Percentiles rank a stretch among this genome's conserved stretches.
Conservation (phyloP, 495 filamentous ascomycete species). For the Aspergillus steynii region DNA sequence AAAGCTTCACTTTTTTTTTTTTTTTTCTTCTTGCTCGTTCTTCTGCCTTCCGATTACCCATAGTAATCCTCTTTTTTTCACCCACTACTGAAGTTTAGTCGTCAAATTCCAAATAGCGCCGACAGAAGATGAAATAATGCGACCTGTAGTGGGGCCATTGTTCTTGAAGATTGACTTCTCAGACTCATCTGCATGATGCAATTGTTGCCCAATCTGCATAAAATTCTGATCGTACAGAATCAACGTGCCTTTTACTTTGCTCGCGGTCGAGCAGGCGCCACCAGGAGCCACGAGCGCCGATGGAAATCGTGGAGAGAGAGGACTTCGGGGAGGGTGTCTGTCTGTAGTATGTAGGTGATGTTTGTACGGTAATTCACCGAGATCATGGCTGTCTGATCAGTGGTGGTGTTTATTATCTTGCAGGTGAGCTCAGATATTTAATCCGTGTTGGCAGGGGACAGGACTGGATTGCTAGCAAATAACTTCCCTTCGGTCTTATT, state of each 20-base stretch:
- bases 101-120: not conserved
- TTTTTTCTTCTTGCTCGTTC: slow-evolving; percentile 3
- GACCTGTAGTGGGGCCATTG: not conserved
- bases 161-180: not conserved
- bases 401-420: not conserved
- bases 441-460: not conserved
- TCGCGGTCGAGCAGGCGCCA: not conserved
- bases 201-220: slow-evolving; percentile 17
- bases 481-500: not conserved
- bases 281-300: not conserved
- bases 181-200: slow-evolving; percentile 12
- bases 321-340: not conserved
- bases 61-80: not conserved
- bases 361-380: not conserved
- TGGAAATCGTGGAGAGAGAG: slow-evolving; percentile 4
- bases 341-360: not conserved
- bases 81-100: no score
- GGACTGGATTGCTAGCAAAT: not conserved
- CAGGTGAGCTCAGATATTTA: not conserved
- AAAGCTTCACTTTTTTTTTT: not conserved
- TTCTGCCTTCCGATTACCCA: not conserved
- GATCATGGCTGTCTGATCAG: not conserved
- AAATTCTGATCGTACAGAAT: slow-evolving; percentile 11
- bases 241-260: not conserved
- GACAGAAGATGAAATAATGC: not conserved